These are phyloP conservation scores for Podila epicladia DNA, from an alignment of 192 early-diverging fungal genomes.

Conservation along the genomic window DNA sequence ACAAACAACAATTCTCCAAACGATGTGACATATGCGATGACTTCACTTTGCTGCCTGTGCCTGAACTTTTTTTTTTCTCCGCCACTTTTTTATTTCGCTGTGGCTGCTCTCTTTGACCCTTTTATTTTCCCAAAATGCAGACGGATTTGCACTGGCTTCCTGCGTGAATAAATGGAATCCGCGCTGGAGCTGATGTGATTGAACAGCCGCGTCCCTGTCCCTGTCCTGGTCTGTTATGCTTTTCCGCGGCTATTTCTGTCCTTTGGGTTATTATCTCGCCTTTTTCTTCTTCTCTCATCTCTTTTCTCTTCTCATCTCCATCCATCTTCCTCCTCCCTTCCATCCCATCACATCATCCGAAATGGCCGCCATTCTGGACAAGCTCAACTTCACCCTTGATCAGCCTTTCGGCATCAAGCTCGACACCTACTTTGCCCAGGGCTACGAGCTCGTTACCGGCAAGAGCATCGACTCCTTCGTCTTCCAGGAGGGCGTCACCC, in stretches of 20 bases:
- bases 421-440: slow-evolving; percentile 59
- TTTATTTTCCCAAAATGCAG: too few relatives aligned
- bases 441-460: slow-evolving; percentile 55
- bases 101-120: too few relatives aligned
- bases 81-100: too few relatives aligned
- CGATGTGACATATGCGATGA: too few relatives aligned
- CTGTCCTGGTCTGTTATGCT: not conserved
- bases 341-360: slow-evolving; percentile 6
- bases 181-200: not conserved
- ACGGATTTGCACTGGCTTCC: too few relatives aligned
- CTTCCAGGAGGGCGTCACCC: slow-evolving; percentile 59
- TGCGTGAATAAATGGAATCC: too few relatives aligned
- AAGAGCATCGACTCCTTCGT: slow-evolving; percentile 54
- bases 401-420: slow-evolving; percentile 67
- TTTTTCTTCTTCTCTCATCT: slow-evolving; percentile 15
- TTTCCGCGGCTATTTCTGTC: slow-evolving; percentile 5
- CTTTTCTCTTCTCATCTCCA: slow-evolving; percentile 9
- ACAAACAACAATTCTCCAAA: too few relatives aligned
- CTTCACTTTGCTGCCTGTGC: too few relatives aligned
- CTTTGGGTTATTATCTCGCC: slow-evolving; percentile 7
- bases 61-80: too few relatives aligned
- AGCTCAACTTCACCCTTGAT: slow-evolving; percentile 57
- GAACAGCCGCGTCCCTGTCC: not conserved
- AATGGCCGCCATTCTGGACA: slow-evolving; percentile 46
- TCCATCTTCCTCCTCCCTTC: slow-evolving; percentile 6